A percentile compares a stretch with the other conserved stretches of the same genome.
Evolutionary conservation across 805 yeast genomes (phyloP).

Genomic region (Myxozyma sirexii): DNA sequence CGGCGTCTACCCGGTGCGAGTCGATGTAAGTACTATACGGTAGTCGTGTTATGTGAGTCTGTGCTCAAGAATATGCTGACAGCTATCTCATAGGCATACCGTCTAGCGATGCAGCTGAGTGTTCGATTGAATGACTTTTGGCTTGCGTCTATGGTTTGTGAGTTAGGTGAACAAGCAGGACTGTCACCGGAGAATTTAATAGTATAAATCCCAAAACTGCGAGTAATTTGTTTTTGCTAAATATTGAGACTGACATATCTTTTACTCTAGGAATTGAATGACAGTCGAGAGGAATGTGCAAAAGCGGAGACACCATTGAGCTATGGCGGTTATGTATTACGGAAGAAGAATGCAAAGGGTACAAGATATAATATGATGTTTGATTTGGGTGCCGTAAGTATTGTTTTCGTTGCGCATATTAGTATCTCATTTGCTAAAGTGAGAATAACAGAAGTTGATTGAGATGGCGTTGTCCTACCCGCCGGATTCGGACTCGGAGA

Average conservation of each 20-base stretch:
- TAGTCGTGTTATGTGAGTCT: no score
- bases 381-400: constrained; percentile 9
- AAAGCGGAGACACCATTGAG: not conserved
- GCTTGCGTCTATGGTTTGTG: constrained; percentile 5
- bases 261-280: not conserved
- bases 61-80: no score
- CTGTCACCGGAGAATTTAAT: not conserved
- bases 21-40: not conserved
- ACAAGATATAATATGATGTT: constrained; percentile 1
- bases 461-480: constrained; percentile 12
- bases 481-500: not conserved
- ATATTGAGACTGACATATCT: no score
- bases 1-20: not conserved
- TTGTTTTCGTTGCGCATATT: not conserved
- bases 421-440: not conserved
- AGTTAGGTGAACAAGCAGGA: not conserved
- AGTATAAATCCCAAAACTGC: not conserved
- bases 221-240: no score
- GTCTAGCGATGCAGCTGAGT: constrained; percentile 1
- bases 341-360: not conserved
- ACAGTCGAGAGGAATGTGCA: not conserved
- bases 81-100: not conserved
- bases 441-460: not conserved
- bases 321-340: not conserved
- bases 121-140: not conserved